Percentiles rank a stretch among this genome's conserved stretches.
phyloP scores from a whole-genome alignment of 2,329 filamentous ascomycete species.

The Colletotrichum filicis region DNA sequence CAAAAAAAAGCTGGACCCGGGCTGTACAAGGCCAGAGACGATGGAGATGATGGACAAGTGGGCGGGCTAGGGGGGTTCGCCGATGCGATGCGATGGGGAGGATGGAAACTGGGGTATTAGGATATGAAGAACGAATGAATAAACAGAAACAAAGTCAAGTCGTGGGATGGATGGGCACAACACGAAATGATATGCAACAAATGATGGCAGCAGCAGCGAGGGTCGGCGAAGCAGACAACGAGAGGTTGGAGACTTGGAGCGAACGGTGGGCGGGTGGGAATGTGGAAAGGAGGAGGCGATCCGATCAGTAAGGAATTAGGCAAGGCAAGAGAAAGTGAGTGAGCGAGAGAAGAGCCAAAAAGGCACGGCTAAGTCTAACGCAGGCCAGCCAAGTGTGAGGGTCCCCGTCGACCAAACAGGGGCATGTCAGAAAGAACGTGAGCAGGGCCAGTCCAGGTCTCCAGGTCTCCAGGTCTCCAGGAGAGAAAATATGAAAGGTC shows the following conservation, averaged over 20 bases:
- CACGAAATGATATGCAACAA: constrained; percentile 26
- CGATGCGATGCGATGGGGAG: neutral
- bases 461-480: neutral
- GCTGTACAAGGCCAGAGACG: neutral
- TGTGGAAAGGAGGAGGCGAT: constrained; percentile 36
- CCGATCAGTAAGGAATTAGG: constrained; percentile 18
- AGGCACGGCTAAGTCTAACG: constrained; percentile 14
- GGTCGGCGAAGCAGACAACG: constrained; percentile 31
- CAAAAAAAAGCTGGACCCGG: constrained; percentile 15
- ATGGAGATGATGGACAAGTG: constrained; percentile 2
- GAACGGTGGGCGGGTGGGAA: constrained; percentile 27
- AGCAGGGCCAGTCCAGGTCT: neutral
- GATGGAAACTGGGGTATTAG: constrained; percentile 25
- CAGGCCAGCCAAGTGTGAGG: neutral
- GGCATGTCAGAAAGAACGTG: constrained; percentile 6
- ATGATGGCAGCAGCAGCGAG: constrained; percentile 33
- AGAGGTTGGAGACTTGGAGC: constrained; percentile 28
- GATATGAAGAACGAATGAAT: constrained; percentile 29
- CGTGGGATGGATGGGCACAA: constrained; percentile 27
- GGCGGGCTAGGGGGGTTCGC: constrained; percentile 11
- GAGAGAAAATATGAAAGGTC: constrained; percentile 1
- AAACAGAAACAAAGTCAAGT: constrained; percentile 14
- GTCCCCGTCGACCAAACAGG: neutral
- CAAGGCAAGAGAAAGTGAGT: neutral
- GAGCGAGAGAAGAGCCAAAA: neutral